Percentiles rank a stretch among this genome's conserved stretches.
These are phyloP conservation scores for Salvia hispanica DNA, from an alignment of 257 asterid species.

Conservation along the genomic window DNA sequence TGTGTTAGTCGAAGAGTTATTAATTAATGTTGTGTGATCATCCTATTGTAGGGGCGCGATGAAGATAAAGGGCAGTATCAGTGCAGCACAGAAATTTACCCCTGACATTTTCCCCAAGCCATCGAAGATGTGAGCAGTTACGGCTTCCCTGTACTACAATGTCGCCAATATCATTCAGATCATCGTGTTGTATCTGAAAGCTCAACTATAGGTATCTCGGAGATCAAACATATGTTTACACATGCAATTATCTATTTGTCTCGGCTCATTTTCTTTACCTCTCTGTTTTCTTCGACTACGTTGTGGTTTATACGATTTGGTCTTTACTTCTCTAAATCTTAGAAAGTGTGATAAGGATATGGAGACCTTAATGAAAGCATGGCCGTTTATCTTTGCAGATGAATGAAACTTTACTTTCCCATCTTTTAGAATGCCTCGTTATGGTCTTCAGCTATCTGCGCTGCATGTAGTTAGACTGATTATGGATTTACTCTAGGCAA, in stretches of 20 bases:
- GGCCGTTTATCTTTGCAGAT: too few relatives aligned
- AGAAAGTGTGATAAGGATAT: not conserved
- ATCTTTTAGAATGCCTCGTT: not conserved
- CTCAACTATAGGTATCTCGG: constrained; percentile 20
- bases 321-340: not conserved
- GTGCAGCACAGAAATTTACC: constrained; percentile 91
- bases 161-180: constrained; percentile 15
- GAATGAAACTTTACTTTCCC: not conserved
- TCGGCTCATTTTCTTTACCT: not conserved
- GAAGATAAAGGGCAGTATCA: constrained; percentile 85
- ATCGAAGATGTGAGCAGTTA: constrained; percentile 76
- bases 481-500: too few relatives aligned
- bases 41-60: constrained; percentile 69
- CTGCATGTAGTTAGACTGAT: too few relatives aligned
- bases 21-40: not conserved
- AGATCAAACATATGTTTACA: constrained; percentile 19
- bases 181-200: constrained; percentile 30
- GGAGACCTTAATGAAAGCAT: not conserved
- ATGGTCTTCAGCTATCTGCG: too few relatives aligned
- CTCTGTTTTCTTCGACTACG: not conserved
- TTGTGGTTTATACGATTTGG: not conserved
- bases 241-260: not conserved
- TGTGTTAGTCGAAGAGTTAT: not conserved
- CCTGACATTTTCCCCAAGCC: constrained; percentile 97
- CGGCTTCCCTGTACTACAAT: constrained; percentile 5